A percentile compares a stretch with the other conserved stretches of the same genome.
phyloP scores from a whole-genome alignment of 169 alveolate species.

The Theileria orientalis region DNA sequence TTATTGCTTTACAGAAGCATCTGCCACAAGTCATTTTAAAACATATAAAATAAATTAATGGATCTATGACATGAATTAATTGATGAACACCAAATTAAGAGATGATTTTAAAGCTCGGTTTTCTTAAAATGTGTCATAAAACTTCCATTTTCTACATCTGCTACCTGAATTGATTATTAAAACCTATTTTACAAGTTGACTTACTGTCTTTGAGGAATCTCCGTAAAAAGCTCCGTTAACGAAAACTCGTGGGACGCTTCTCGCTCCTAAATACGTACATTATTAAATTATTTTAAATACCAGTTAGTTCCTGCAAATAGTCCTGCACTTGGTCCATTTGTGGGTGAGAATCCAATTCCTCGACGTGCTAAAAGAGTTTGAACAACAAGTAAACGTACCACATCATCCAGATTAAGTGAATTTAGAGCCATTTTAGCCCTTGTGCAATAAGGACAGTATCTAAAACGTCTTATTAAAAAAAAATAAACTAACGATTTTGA shows the following conservation, averaged over 20 bases:
- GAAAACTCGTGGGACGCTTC: slow-evolving; percentile 63
- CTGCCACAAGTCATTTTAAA: background rate
- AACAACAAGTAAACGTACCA: slow-evolving; percentile 12
- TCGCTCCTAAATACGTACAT: slow-evolving; percentile 35
- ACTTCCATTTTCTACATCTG: slow-evolving; percentile 4
- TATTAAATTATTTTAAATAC: slow-evolving; percentile 1
- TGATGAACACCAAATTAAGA: too few species aligned
- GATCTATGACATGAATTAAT: background rate
- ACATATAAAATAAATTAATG: too few species aligned
- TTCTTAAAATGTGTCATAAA: slow-evolving; percentile 4
- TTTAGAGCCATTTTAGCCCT: slow-evolving; percentile 52
- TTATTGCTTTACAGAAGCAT: too few species aligned
- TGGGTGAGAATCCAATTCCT: slow-evolving; percentile 40
- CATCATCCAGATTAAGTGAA: slow-evolving; percentile 21
- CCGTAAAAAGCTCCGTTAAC: slow-evolving; percentile 62
- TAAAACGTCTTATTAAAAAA: background rate
- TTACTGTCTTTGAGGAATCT: slow-evolving; percentile 50
- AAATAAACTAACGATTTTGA: slow-evolving; percentile 28
- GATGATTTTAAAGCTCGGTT: background rate
- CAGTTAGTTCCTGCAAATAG: slow-evolving; percentile 50
- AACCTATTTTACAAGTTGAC: background rate
- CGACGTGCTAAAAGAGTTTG: slow-evolving; percentile 36
- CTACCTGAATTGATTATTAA: background rate
- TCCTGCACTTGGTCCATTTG: slow-evolving; percentile 39
- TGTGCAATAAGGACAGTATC: slow-evolving; percentile 63